Conservation (phyloP, 495 filamentous ascomycete genomes). For the Podospora didyma region DNA sequence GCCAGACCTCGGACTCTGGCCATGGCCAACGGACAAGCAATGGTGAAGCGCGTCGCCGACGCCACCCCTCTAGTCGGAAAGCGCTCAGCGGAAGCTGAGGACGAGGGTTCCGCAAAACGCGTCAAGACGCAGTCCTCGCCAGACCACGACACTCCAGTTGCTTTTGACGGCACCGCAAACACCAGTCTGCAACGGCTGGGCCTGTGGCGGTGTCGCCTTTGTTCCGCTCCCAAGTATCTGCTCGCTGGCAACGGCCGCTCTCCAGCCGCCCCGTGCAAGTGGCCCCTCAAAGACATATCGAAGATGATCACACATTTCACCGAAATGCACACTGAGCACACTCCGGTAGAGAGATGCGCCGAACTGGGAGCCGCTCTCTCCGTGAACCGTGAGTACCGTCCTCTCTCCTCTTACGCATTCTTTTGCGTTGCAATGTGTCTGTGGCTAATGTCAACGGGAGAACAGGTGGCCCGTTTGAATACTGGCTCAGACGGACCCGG, state of each 20-base stretch:
- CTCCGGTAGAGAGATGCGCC: constrained; percentile 28
- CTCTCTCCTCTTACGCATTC: not conserved
- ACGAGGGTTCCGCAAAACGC: constrained; percentile 3
- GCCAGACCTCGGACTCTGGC: not conserved
- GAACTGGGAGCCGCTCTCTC: constrained; percentile 38
- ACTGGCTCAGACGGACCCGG: constrained; percentile 39
- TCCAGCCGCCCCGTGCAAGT: constrained; percentile 44
- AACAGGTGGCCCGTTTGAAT: constrained; percentile 41
- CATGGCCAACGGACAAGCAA: not conserved
- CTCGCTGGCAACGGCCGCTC: constrained; percentile 32
- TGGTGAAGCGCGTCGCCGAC: not conserved
- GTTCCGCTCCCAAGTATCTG: constrained; percentile 35
- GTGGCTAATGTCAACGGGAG: not conserved
- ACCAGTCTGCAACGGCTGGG: constrained; percentile 36
- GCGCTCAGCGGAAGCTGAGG: not conserved
- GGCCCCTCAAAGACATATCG: constrained; percentile 42
- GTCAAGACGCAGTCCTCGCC: not conserved
- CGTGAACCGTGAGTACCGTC: constrained; percentile 32
- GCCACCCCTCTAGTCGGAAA: not conserved
- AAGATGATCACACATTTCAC: constrained; percentile 45
- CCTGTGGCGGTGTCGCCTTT: constrained; percentile 43
- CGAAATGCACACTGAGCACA: constrained; percentile 41
- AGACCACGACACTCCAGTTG: not conserved
- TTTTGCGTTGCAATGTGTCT: too few relatives aligned
- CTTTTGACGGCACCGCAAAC: constrained; percentile 4